Evolutionary conservation across 768 basidiomycete genomes (phyloP), one percentile per base, ranked within the genome.

Genomic region (Psilocybe cubensis): DNA sequence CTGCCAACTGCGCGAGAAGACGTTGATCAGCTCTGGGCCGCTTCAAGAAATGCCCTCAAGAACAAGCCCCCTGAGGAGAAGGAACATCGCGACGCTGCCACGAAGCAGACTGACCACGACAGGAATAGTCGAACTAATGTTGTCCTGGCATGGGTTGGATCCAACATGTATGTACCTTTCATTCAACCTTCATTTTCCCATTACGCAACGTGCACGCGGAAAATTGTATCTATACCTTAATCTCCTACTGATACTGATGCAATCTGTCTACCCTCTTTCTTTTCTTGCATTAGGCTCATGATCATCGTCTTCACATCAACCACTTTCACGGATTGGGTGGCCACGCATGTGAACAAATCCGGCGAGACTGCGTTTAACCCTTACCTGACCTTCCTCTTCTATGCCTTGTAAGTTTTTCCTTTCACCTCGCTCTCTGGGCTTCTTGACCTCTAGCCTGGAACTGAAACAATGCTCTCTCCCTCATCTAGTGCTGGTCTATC

Each of bases 41-140:
- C 92, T 20, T 89, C 91, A 23, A 83, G 87, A 57, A 76, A 77
- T 54, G 79, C 92, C 24, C 78, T 96, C 58, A 82, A 86, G 61
- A 75, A 82, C 59, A 89, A 84, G 64, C 81, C 84, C 38, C 79
- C 85, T n/a, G 83, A 87, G 58, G 81, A 85, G 73, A 90, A 88
- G 71, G 84, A 94, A 72, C 89, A 92, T 67, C 86, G 93, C 47
- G 89, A 91, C 67, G 87, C 93, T 17, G 88, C 88, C 31, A 94
- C 93, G 38, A 96, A 95, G 77, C 90, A 94, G 67, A 83, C 88
- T 20, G 94, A 96, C 72, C 89, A 86, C 60, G 92, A 91, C 72
- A 83, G 91, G 64, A 92, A 87, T 73, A 90, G 87, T 68, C 78
- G 90, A 60, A 93, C 91, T 14, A 94, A 94, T 66, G 91, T 92